phyloP scores from a whole-genome alignment of 148 eudicot genomes.

The Persicaria maculosa region DNA sequence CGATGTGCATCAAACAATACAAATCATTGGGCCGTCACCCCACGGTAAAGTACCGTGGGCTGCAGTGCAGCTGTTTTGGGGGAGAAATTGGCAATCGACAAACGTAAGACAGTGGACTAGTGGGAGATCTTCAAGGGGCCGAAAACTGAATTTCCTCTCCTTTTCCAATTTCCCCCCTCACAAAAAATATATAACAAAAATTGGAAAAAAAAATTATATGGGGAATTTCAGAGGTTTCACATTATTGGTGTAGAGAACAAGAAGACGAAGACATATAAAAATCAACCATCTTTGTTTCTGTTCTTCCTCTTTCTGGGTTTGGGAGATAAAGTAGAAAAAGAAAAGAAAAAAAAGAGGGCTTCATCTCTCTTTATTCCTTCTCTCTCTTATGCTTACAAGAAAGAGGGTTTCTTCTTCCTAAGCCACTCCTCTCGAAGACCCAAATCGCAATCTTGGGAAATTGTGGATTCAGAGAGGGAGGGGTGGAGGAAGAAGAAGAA shows the following conservation, averaged over 20 bases:
- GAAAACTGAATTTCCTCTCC: neutral
- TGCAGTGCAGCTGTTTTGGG: neutral
- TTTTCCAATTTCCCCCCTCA: neutral
- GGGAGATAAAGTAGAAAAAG: slow-evolving; percentile 28
- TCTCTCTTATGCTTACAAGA: slow-evolving; percentile 7
- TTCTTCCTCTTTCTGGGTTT: slow-evolving; percentile 20
- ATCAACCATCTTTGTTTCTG: slow-evolving; percentile 5
- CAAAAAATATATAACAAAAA: neutral
- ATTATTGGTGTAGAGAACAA: neutral
- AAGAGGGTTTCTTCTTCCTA: slow-evolving; percentile 27
- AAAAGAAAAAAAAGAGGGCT: slow-evolving; percentile 9
- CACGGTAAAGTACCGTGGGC: slow-evolving; percentile 3
- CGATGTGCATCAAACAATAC: neutral
- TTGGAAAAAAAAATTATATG: neutral
- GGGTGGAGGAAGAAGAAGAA: slow-evolving; percentile 25
- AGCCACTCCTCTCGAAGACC: slow-evolving; percentile 22
- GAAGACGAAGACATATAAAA: slow-evolving; percentile 21
- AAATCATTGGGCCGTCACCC: slow-evolving; percentile 6
- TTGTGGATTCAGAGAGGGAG: slow-evolving; percentile 12
- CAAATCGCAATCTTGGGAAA: neutral
- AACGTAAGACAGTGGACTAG: neutral
- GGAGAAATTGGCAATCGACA: neutral
- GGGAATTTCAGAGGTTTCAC: slow-evolving; percentile 4
- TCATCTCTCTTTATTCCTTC: slow-evolving; percentile 4
- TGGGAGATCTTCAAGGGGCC: neutral